Conservation (phyloP, 768 basidiomycete genomes). For the Mycena amicta region DNA sequence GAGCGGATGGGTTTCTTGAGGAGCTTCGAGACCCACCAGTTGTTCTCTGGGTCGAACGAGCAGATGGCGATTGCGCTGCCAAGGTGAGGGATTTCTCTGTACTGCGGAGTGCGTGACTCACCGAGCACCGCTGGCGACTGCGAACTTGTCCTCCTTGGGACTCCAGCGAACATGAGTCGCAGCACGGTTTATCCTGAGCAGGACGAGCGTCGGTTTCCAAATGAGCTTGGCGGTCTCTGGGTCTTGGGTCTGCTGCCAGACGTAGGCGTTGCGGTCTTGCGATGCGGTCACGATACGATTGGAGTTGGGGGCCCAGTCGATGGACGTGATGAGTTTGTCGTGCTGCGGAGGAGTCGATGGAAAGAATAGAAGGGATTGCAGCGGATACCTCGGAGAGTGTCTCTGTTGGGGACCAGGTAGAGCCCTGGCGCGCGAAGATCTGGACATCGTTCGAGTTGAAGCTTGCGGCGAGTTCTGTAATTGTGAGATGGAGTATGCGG, state of each 20-base stretch:
- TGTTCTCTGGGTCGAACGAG: slow-evolving; percentile 95
- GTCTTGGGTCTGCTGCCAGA: slow-evolving; percentile 87
- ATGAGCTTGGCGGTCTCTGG: slow-evolving; percentile 65
- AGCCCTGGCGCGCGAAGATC: slow-evolving; percentile 70
- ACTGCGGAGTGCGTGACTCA: slow-evolving; percentile 31
- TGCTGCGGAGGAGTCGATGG: slow-evolving; percentile 72
- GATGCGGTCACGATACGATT: slow-evolving; percentile 98
- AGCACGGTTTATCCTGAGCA: slow-evolving; percentile 92
- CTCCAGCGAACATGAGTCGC: slow-evolving; percentile 97
- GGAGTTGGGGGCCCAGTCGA: slow-evolving; percentile 97
- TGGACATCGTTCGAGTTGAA: slow-evolving; percentile 88
- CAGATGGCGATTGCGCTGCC: slow-evolving; percentile 90
- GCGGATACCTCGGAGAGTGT: slow-evolving; percentile 78
- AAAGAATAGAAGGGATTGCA: too few species aligned
- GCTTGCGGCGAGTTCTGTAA: slow-evolving; percentile 85
- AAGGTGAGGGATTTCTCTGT: not conserved
- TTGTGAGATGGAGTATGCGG: slow-evolving; percentile 1
- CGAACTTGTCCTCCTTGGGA: slow-evolving; percentile 97
- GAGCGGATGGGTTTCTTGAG: slow-evolving; percentile 97
- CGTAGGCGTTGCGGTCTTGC: slow-evolving; percentile 99
- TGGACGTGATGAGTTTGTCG: slow-evolving; percentile 96
- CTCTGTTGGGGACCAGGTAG: slow-evolving; percentile 71
- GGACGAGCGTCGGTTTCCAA: slow-evolving; percentile 97
- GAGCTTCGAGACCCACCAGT: slow-evolving; percentile 98
- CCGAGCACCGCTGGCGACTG: slow-evolving; percentile 96